Base-by-base conservation (phyloP, 768 basidiomycete genomes). In the Clitopilus hobsonii region DNA sequence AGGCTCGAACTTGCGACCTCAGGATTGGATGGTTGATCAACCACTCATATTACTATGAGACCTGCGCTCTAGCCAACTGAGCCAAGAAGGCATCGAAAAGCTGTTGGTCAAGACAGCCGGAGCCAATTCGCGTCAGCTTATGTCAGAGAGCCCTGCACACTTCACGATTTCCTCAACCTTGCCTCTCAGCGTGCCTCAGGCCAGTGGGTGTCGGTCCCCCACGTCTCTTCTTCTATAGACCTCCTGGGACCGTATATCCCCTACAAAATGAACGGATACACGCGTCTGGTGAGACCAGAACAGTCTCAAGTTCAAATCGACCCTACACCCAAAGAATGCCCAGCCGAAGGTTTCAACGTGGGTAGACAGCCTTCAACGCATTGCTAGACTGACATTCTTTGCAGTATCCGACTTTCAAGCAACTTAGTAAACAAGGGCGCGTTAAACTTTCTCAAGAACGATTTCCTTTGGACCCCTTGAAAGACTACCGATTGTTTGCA, bases 391-490 rank as follows among this genome's bases (percentile, higher is more conserved):
- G 23, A 30, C 29, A n/a, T 45, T 41, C 16, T 22, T 41, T 57
- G 0, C 58, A 82, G 81, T 82, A 72, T 62, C 79, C 80, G 2
- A 66, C 68, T 23, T 78, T 80, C 60, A 75, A 75, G 18, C 74
- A 76, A 30, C 63, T 81, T 41, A 81, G 81, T 66, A 91, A 88
- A 64, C 81, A 83, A 50, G 71, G 81, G 29, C 85, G 90, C 58
- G 73, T 88, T 38, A 74, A 77, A 49, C 65, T 92, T 6, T 91
- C 89, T 13, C 69, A 76, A 1, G 62, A 77, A 16, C 71, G 77
- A 0, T 67, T 85, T 25, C 70, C 75, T 58, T 69, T 78, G 20
- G 62, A 78, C 1, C 69, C 77, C 5, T 74, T 77, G 23, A 68
- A 62, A 47, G 55, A 61, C 6, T 81, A 78, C 36, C 76, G 69